Evolutionary conservation across 164 flowering plant species (phyloP).

Genomic region (Berberis thunbergii): DNA sequence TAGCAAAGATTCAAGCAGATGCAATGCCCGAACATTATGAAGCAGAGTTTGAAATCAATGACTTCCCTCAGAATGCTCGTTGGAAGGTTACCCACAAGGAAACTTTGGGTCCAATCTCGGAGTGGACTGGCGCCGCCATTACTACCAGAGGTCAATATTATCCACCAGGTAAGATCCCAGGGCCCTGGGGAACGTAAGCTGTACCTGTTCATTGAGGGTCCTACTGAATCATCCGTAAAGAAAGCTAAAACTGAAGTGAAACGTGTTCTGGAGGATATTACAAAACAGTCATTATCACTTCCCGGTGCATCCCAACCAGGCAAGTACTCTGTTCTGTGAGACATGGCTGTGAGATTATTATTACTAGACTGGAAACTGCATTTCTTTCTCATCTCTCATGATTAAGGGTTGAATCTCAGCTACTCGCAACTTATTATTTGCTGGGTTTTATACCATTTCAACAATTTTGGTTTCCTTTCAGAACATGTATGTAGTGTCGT

Average conservation of each 20-base stretch:
- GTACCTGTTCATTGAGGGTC: constrained; percentile 90
- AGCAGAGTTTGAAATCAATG: constrained; percentile 93
- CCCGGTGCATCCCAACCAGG: constrained; percentile 86
- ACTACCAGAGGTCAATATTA: constrained; percentile 90
- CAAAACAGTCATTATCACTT: constrained; percentile 54
- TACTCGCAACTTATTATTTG: no score
- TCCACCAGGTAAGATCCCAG: constrained; percentile 60
- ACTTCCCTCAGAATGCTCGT: constrained; percentile 97
- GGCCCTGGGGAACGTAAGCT: constrained; percentile 90
- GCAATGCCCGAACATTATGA: constrained; percentile 95
- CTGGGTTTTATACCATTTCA: no score
- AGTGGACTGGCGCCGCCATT: constrained; percentile 98
- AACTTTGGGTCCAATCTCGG: constrained; percentile 90
- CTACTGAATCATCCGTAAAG: constrained; percentile 81
- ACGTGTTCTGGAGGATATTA: constrained; percentile 78
- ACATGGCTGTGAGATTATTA: background rate
- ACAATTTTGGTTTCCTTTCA: no score
- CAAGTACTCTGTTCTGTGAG: constrained; percentile 50
- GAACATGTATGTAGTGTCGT: no score
- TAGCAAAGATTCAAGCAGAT: constrained; percentile 76
- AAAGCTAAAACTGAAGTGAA: constrained; percentile 80
- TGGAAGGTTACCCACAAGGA: constrained; percentile 99
- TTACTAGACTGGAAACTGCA: background rate
- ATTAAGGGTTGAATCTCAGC: no score
- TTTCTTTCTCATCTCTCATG: background rate